Conservation (phyloP, 2,329 filamentous ascomycete species). For the Diaporthe amygdali region DNA sequence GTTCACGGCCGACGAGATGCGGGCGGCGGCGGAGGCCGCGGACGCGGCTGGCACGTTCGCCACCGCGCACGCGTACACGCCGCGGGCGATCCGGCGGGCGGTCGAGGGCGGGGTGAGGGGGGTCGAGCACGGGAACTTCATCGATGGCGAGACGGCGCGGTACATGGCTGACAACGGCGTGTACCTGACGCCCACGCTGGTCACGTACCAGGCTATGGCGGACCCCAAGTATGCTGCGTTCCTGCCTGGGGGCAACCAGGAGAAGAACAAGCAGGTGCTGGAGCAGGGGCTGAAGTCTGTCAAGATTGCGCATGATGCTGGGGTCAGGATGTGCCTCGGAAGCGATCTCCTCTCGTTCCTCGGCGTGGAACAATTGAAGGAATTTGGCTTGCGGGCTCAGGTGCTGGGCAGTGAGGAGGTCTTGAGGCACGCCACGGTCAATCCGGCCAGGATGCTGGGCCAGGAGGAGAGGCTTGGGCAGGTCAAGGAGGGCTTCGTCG, state of each 20-base stretch:
- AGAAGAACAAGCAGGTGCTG: constrained; percentile 23
- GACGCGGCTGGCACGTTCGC: constrained; percentile 50
- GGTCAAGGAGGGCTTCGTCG: constrained; percentile 49
- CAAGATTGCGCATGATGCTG: constrained; percentile 19
- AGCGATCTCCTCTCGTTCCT: constrained; percentile 23
- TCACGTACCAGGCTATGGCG: constrained; percentile 46
- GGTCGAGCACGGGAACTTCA: constrained; percentile 47
- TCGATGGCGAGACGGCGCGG: constrained; percentile 41
- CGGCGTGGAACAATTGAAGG: constrained; percentile 22
- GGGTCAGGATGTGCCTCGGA: constrained; percentile 23
- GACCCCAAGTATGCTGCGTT: constrained; percentile 28
- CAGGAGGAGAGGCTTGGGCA: constrained; percentile 49
- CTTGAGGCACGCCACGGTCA: constrained; percentile 38
- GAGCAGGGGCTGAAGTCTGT: neutral
- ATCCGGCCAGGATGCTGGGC: constrained; percentile 51
- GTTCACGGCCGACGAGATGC: constrained; percentile 59
- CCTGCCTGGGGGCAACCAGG: constrained; percentile 7
- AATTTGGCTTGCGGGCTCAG: constrained; percentile 22
- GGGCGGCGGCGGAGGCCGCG: constrained; percentile 51
- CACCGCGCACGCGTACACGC: constrained; percentile 57
- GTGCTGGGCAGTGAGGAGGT: constrained; percentile 13
- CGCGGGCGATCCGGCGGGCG: constrained; percentile 51
- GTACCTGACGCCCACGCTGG: constrained; percentile 54
- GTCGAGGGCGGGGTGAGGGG: constrained; percentile 53
- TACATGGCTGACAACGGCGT: constrained; percentile 50